Evolutionary conservation across 208 protist species (phyloP), one percentile per base, ranked within the genome.

Genomic region (Crithidia expoeki): DNA sequence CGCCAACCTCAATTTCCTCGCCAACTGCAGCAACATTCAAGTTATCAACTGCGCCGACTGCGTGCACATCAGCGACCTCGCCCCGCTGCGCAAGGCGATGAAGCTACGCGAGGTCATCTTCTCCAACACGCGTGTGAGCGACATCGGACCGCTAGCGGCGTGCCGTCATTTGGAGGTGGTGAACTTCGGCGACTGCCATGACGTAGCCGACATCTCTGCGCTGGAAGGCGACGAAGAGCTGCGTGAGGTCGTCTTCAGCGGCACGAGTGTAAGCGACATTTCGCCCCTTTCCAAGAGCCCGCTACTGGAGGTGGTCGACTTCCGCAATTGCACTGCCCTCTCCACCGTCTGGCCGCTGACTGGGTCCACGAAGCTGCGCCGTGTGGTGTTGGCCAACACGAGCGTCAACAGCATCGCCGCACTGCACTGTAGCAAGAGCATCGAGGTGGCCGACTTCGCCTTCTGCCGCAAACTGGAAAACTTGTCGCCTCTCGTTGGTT

Each of bases 381-480:
- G 57, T 10, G 65, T 62, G 9, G 9, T 61, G 23, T 71, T 61
- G 23, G 28, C 52, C 23, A 62, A 55, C 42, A 46, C 55, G 19
- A 51, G 40, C 4, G 21, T 62, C 21, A n/a, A 17, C 64, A 59
- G 55, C 53, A 52, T 56, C 55, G 53, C 28, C 53, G 40, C 38
- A 0, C 52, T 51, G 23, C 9, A 17, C 25, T 16, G 38, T 23
- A 61, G 52, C 64, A 59, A n/a, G n/a, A 10, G 21, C 33, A 61
- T 63, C 51, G 53, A 62, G 52, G n/a, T 71, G 2, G 30, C 65
- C 42, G 65, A 62, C 53, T 71, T 62, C 30, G 55, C 55, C 42
- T 53, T 62, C 42, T 71, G 65, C 65, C 19, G 23, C 27, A 34
- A 21, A 4, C 42, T 62, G 25, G 50, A 10, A 4, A 55, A 61